These are phyloP conservation scores for Yamadazyma songkhlaensis DNA, from an alignment of 1,139 yeast genomes.

Conservation along the genomic window DNA sequence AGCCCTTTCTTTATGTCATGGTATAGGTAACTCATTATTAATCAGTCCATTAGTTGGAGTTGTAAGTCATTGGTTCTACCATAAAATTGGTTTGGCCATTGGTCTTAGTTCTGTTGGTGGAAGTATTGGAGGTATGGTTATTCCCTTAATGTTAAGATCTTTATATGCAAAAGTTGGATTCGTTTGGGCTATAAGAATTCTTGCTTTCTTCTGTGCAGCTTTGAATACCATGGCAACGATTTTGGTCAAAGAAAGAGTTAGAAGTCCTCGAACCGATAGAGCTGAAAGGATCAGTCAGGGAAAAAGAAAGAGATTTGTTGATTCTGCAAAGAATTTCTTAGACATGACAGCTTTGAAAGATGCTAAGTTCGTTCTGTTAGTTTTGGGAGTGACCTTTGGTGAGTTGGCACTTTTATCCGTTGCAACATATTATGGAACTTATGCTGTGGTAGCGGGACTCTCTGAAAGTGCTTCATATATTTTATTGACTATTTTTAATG, in stretches of 20 bases:
- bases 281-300: slow-evolving; percentile 1
- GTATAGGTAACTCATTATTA: slow-evolving; percentile 55
- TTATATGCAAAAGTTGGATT: slow-evolving; percentile 54
- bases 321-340: slow-evolving; percentile 17
- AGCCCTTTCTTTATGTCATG: slow-evolving; percentile 46
- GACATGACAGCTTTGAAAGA: slow-evolving; percentile 25
- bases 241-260: slow-evolving; percentile 49
- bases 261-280: not conserved
- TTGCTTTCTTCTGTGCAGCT: slow-evolving; percentile 47
- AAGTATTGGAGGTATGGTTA: slow-evolving; percentile 58
- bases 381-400: slow-evolving; percentile 41
- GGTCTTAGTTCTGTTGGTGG: slow-evolving; percentile 65
- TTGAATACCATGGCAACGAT: slow-evolving; percentile 37
- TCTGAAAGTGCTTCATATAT: slow-evolving; percentile 34
- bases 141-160: slow-evolving; percentile 57
- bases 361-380: slow-evolving; percentile 21
- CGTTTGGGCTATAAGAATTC: slow-evolving; percentile 58
- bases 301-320: slow-evolving; percentile 2
- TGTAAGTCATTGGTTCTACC: slow-evolving; percentile 57
- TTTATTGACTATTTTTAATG: slow-evolving; percentile 39
- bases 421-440: slow-evolving; percentile 43
- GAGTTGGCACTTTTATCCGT: slow-evolving; percentile 57
- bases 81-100: slow-evolving; percentile 51
- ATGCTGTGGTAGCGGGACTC: slow-evolving; percentile 41
- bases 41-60: slow-evolving; percentile 57